Evolutionary conservation across 306 rosid species (phyloP).

Genomic region (Quercus variabilis): DNA sequence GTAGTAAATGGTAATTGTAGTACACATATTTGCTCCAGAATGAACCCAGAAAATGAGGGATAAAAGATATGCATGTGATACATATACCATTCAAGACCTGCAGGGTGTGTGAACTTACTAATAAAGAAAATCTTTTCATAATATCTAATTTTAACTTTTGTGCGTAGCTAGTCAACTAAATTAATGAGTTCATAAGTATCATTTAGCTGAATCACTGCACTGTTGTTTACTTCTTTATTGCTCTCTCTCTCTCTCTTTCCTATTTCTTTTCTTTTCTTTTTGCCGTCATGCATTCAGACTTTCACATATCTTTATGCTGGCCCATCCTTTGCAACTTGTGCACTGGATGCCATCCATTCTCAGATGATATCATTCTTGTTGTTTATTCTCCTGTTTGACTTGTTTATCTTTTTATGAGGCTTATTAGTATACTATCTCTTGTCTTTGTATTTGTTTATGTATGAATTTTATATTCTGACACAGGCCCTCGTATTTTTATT

Average conservation of each 20-base stretch:
- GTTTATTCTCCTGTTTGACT: too few relatives aligned
- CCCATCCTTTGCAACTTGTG: neutral
- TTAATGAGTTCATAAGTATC: neutral
- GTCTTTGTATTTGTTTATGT: neutral
- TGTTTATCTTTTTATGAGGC: neutral
- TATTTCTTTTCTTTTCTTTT: neutral
- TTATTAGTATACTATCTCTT: neutral
- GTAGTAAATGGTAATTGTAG: neutral
- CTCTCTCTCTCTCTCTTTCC: neutral
- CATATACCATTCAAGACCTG: neutral
- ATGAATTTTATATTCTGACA: neutral
- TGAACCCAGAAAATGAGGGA: neutral
- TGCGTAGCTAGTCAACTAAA: neutral
- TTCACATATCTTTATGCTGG: neutral
- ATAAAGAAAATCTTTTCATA: too few relatives aligned
- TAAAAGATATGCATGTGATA: neutral
- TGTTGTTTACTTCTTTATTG: neutral
- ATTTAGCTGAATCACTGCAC: neutral
- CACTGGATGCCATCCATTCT: neutral
- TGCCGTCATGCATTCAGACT: neutral
- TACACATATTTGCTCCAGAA: neutral
- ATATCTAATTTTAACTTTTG: neutral
- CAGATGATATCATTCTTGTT: neutral
- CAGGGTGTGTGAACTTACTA: too few relatives aligned
- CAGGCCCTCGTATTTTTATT: neutral